Conservation (phyloP, 1,284 basidiomycete species). For the Microbotryum violaceum region DNA sequence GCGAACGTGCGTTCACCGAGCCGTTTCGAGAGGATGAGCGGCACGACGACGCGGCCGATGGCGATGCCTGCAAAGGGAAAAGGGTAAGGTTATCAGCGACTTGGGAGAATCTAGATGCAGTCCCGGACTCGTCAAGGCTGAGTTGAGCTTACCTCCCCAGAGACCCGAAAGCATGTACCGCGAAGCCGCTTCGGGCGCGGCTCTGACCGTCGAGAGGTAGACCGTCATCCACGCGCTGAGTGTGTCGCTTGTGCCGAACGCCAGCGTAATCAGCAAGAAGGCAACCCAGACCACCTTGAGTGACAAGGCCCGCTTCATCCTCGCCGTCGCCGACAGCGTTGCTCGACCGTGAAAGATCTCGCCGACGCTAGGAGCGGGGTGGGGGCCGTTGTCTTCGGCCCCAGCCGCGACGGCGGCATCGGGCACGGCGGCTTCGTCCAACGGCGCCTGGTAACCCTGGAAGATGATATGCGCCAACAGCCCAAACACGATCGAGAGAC, state of each 20-base stretch:
- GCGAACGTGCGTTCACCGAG: slow-evolving; percentile 23
- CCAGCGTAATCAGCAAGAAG: slow-evolving; percentile 19
- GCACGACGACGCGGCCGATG: slow-evolving; percentile 17
- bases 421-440: background rate
- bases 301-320: slow-evolving; percentile 19
- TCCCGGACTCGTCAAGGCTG: no score
- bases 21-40: slow-evolving; percentile 6
- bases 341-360: slow-evolving; percentile 23
- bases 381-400: background rate
- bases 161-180: slow-evolving; percentile 23
- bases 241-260: slow-evolving; percentile 25
- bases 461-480: slow-evolving; percentile 1
- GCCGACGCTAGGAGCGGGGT: background rate
- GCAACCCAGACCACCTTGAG: slow-evolving; percentile 23
- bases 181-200: slow-evolving; percentile 13
- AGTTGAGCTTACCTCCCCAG: slow-evolving; percentile 12
- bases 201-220: slow-evolving; percentile 15
- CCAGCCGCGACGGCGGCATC: background rate
- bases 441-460: background rate
- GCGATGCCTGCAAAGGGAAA: slow-evolving; percentile 21
- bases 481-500: slow-evolving; percentile 12
- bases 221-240: slow-evolving; percentile 27
- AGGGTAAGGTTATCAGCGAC: background rate
- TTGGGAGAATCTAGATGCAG: background rate
- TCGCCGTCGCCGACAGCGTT: slow-evolving; percentile 10